A percentile compares a stretch with the other conserved stretches of the same genome.
Evolutionary conservation across 2,329 filamentous ascomycete species (phyloP).

Genomic region (Xylariaceae sp.): DNA sequence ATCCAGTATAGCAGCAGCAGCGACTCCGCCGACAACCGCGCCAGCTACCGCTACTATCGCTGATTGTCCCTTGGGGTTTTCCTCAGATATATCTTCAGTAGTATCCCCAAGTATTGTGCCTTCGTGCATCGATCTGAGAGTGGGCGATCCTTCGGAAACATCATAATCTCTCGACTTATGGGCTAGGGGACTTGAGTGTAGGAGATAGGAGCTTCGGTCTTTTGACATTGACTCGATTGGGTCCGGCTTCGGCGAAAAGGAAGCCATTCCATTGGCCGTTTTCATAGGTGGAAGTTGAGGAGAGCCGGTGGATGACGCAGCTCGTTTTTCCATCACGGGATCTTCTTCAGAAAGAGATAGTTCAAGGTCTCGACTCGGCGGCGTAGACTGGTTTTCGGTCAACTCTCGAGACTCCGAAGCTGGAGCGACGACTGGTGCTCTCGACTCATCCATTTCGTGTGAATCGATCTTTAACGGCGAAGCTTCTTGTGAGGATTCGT

Average conservation of each 20-base stretch:
- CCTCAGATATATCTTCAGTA: too few relatives aligned
- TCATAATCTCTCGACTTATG: constrained; percentile 16
- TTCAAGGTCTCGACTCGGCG: too few relatives aligned
- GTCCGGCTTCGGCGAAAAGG: constrained; percentile 26
- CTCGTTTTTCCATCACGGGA: too few relatives aligned
- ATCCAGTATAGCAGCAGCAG: constrained; percentile 5
- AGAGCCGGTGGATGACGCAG: too few relatives aligned
- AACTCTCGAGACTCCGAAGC: too few relatives aligned
- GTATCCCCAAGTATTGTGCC: constrained; percentile 2
- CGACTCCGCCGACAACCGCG: constrained; percentile 1
- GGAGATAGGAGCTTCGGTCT: constrained; percentile 38
- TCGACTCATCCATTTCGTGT: too few relatives aligned
- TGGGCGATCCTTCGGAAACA: constrained; percentile 10
- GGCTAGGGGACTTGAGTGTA: constrained; percentile 34
- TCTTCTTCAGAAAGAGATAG: too few relatives aligned
- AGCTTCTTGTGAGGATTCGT: constrained; percentile 21
- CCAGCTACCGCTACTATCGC: constrained; percentile 4
- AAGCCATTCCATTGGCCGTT: constrained; percentile 12
- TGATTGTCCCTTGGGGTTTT: too few relatives aligned
- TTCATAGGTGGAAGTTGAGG: constrained; percentile 5
- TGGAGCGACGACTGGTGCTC: constrained; percentile 8
- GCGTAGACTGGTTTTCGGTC: too few relatives aligned
- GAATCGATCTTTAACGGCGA: constrained; percentile 3
- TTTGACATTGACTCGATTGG: constrained; percentile 38
- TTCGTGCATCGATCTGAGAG: constrained; percentile 7